Conservation (phyloP, 352 stramenopile species). For the Globisporangium barbulae region DNA sequence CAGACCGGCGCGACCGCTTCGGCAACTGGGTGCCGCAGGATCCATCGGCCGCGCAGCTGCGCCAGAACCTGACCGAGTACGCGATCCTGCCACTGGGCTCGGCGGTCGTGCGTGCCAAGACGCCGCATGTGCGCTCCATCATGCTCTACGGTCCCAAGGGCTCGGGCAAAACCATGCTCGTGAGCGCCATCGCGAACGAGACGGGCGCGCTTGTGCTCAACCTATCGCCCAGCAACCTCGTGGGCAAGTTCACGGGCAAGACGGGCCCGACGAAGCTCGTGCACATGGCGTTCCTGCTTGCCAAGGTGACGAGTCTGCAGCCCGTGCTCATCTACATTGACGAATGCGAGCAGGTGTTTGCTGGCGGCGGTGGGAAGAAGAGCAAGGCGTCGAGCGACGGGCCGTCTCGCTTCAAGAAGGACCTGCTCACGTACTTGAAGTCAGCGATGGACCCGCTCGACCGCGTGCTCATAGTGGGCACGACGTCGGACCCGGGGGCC, state of each 20-base stretch:
- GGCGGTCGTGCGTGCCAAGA: slow-evolving; percentile 62
- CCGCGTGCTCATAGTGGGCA: slow-evolving; percentile 90
- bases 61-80: slow-evolving; percentile 89
- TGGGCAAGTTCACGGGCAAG: slow-evolving; percentile 92
- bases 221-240: slow-evolving; percentile 90
- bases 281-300: slow-evolving; percentile 93
- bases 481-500: slow-evolving; percentile 75
- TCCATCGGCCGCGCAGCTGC: slow-evolving; percentile 88
- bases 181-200: slow-evolving; percentile 91
- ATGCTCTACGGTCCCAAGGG: slow-evolving; percentile 93
- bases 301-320: slow-evolving; percentile 78
- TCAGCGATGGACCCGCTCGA: slow-evolving; percentile 83
- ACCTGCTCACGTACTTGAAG: slow-evolving; percentile 93
- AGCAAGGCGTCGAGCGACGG: slow-evolving; percentile 75
- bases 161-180: slow-evolving; percentile 92
- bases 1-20: slow-evolving; percentile 52
- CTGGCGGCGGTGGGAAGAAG: slow-evolving; percentile 69
- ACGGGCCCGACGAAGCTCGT: slow-evolving; percentile 90
- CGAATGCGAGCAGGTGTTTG: slow-evolving; percentile 90
- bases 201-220: slow-evolving; percentile 93
- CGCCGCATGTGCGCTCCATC: slow-evolving; percentile 83
- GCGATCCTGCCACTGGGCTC: slow-evolving; percentile 87
- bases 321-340: slow-evolving; percentile 95
- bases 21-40: slow-evolving; percentile 91
- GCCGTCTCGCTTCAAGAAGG: slow-evolving; percentile 90